A percentile compares a stretch with the other conserved stretches of the same genome.
Conservation (phyloP, 768 basidiomycete species). For the Podaxis sp. region DNA sequence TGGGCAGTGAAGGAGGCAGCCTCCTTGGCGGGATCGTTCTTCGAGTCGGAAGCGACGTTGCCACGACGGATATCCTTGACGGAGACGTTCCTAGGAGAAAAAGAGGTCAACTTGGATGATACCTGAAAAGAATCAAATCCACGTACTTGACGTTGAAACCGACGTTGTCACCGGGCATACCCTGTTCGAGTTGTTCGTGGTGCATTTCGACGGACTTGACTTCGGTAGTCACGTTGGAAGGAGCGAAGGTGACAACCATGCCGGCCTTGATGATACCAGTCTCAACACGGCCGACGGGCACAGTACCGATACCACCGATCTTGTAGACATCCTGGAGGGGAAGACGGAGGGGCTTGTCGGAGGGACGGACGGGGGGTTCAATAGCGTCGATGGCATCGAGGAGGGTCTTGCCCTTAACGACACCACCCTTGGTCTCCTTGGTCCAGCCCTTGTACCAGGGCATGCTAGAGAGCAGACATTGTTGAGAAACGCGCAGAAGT, state of each 20-base stretch:
- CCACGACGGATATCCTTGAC: constrained; percentile 99
- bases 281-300: constrained; percentile 99
- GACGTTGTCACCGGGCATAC: constrained; percentile 98
- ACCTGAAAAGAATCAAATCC: constrained; percentile 6
- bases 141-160: constrained; percentile 97
- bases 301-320: constrained; percentile 99
- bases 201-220: constrained; percentile 99
- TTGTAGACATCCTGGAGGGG: constrained; percentile 99
- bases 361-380: constrained; percentile 94
- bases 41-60: constrained; percentile 98
- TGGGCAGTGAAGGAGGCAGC: constrained; percentile 99
- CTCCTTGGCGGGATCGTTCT: constrained; percentile 99
- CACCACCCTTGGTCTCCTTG: constrained; percentile 93
- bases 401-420: constrained; percentile 97
- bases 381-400: constrained; percentile 99
- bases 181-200: constrained; percentile 95
- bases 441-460: constrained; percentile 99
- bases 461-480: constrained; percentile 61
- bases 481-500: constrained; percentile 18
- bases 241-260: constrained; percentile 98
- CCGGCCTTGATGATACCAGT: constrained; percentile 99
- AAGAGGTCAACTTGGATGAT: constrained; percentile 4
- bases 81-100: constrained; percentile 85
- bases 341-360: constrained; percentile 99
- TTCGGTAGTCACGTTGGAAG: constrained; percentile 98